Evolutionary conservation across 305 asterid species (phyloP), one percentile per base, ranked within the genome.

Genomic region (Solanum hybrid): DNA sequence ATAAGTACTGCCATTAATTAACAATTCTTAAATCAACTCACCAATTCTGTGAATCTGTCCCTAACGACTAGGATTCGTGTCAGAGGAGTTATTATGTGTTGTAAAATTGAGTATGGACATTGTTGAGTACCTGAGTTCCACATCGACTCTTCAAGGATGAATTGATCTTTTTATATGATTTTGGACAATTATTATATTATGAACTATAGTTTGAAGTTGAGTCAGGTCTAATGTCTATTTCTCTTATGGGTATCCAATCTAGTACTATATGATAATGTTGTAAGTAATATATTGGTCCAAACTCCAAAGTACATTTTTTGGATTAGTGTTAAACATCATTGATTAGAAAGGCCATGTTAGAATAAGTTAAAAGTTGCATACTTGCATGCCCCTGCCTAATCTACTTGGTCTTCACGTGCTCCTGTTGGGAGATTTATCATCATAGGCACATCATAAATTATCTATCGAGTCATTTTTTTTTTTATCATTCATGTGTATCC

Each of bases 371-470:
- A 38, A 26, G 40, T 72, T 13, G 66, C 38, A 24, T 56, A 56
- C 10, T 56, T 1, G 69, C 69, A 56, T 17, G 35, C 42, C 51
- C 42, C 71, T 85, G 75, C 89, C 84, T 88, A 72, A 34, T 73
- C 92, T 72, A 84, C 24, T 29, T 82, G 71, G 87, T 51, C 36
- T 45, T 32, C 40, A 89, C 91, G 22, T 91, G 89, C n/a, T 69
- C 51, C 32, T 10, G 81, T 86, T 37, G 40, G 45, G 56, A 40
- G 88, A 88, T 88, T 84, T 22, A 32, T 64, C 51, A 88, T 66
- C 88, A 42, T 13, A 75, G 32, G 17, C 51, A n/a, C 17, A 14
- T 79, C 22, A 35, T 64, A 27, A 10, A 71, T 9, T 82, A 80
- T 88, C 38, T 2, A 17, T 31, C 8, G 75, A 38, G 89, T 88